Evolutionary conservation across 768 basidiomycete species (phyloP), one percentile per base, ranked within the genome.

Genomic region (Rhodotorula diobovata): DNA sequence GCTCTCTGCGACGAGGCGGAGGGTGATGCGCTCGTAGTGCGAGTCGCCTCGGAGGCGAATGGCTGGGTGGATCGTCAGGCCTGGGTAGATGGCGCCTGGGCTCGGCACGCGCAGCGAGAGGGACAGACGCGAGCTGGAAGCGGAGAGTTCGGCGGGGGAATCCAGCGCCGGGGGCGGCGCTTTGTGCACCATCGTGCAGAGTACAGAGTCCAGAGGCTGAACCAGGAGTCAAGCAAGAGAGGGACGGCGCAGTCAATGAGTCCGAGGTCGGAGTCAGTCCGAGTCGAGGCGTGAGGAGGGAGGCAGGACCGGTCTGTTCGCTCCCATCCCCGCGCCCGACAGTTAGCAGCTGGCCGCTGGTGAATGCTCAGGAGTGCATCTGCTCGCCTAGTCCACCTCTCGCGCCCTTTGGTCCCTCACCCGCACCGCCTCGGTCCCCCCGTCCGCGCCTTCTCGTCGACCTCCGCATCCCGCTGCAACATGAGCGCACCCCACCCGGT

Each of bases 401-500:
- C 57, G 25, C 28, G 43, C 64, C 14, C 45, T 39, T 8, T 4
- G 10, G n/a, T 5, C 10, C 35, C 21, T 35, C 18, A 9, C 16
- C 23, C 50, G n/a, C 30, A 28, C 48, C 48, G 25, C 23, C 30
- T 11, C 46, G 15, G 30, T 25, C 56, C 23, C 46, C 61, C 32
- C 53, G 21, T 43, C n/a, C 65, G 32, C 56, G 10, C 37, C 23
- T 32, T 46, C 50, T 61, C 51, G 50, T 53, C 65, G 20, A 30
- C 65, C 12, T 18, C 32, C 35, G 8, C 55, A 12, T 10, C 12
- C 2, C 61, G 57, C 62, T 7, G 32, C 65, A 35, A 35, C 37
- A 66, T 70, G 68, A 65, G 79, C n/a, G 79, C 80, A 21, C 71
- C 76, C 34, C 81, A 81, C 73, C 81, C 80, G 58, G 73, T 80